These are phyloP conservation scores for Phaeosphaeriaceae sp. DNA, from an alignment of 2,329 filamentous ascomycete genomes.

Conservation along the genomic window DNA sequence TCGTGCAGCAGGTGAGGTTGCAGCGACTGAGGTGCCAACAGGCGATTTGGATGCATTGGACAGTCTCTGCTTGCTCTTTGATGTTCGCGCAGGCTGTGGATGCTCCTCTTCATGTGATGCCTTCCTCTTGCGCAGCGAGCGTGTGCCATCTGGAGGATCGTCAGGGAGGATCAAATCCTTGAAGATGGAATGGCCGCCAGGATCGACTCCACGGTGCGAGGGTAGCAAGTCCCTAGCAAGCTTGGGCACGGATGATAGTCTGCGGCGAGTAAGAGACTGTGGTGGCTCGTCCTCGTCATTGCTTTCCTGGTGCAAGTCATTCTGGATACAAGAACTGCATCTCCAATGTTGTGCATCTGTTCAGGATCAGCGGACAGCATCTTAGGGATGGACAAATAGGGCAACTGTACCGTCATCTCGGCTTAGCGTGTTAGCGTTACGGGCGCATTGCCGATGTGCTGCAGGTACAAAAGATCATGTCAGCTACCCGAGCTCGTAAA, in stretches of 20 bases:
- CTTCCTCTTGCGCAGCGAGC: conserved; percentile 83
- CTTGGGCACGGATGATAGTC: conserved; percentile 68
- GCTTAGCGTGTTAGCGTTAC: conserved; percentile 69
- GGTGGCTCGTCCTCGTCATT: conserved; percentile 49
- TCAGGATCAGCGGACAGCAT: conserved; percentile 24
- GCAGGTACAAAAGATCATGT: conserved; percentile 57
- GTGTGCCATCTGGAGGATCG: conserved; percentile 76
- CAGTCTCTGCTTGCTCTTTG: conserved; percentile 52
- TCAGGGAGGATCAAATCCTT: conserved; percentile 75
- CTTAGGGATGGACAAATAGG: conserved; percentile 15
- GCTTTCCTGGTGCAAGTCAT: conserved; percentile 41
- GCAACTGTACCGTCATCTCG: conserved; percentile 67
- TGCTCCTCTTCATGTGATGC: conserved; percentile 74
- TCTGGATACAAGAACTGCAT: conserved; percentile 64
- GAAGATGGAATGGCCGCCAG: conserved; percentile 73
- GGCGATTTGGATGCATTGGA: conserved; percentile 42
- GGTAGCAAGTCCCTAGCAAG: conserved; percentile 76
- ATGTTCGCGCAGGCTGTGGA: conserved; percentile 47
- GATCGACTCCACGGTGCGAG: conserved; percentile 69
- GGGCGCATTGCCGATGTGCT: conserved; percentile 93
- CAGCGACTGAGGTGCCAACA: conserved; percentile 35
- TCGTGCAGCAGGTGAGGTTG: conserved; percentile 38
- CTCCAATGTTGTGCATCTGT: conserved; percentile 67
- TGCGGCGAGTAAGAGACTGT: conserved; percentile 51
- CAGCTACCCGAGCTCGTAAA: conserved; percentile 50